Evolutionary conservation across 164 flowering plant species (phyloP).

Genomic region (Warburgia ugandensis): DNA sequence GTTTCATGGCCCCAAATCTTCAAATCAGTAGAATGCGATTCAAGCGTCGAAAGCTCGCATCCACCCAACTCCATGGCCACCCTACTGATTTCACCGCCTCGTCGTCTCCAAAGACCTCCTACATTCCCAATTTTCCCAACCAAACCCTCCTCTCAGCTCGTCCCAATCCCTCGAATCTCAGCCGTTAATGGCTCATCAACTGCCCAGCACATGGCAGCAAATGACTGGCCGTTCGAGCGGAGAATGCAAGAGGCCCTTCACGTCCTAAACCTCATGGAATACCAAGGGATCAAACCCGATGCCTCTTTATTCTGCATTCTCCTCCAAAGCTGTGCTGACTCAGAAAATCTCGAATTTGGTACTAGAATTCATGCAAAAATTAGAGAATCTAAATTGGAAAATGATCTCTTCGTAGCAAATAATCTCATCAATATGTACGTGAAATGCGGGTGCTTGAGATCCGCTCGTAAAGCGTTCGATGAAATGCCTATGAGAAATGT

Average conservation of each 20-base stretch:
- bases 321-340: conserved; percentile 23
- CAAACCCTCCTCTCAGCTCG: neutral
- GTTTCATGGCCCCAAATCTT: too few species aligned
- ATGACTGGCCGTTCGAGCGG: conserved; percentile 21
- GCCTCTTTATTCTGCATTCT: conserved; percentile 22
- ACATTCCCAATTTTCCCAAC: neutral
- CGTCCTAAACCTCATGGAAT: conserved; percentile 23
- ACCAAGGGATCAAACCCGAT: conserved; percentile 20
- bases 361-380: conserved; percentile 18
- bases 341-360: conserved; percentile 14
- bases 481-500: conserved; percentile 28
- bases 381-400: conserved; percentile 11
- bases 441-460: conserved; percentile 29
- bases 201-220: conserved; percentile 4
- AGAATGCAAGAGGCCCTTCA: conserved; percentile 23
- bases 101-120: conserved; percentile 4
- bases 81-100: conserved; percentile 5
- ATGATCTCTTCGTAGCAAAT: conserved; percentile 17
- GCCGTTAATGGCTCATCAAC: conserved; percentile 1
- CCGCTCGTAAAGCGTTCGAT: conserved; percentile 27
- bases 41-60: too few species aligned
- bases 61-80: conserved; percentile 9
- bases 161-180: neutral
- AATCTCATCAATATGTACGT: conserved; percentile 36
- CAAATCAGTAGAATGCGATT: too few species aligned